Base-by-base conservation (phyloP, 139 green algal species). In the Tetradesmus lagerheimii region DNA sequence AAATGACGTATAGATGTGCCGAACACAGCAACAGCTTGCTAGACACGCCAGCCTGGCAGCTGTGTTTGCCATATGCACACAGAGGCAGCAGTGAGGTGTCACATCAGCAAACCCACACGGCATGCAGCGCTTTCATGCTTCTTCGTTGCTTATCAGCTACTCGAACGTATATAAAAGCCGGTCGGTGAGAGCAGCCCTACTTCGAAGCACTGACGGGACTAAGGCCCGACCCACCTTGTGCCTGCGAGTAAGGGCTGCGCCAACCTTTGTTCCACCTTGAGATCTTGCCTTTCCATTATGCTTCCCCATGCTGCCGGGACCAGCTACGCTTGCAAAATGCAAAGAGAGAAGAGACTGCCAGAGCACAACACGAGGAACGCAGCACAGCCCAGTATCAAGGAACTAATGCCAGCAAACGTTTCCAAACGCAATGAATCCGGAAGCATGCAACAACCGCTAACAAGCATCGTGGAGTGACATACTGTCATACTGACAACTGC, bases 201-300 rank as follows among this genome's bases (percentile, higher is more conserved):
- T 9, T 57, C 3, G 8, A n/a, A 71, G 57, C 57, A 27, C 57
- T 31, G 57, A 71, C 57, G 23, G 57, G 57, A 71, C 57, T 71
- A 20, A 31, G 57, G 57, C 64, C n/a, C 20, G 5, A 25, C 86
- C 11, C 81, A 94, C 92, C 81, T 94, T 94, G 29, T 95, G 93
- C 20, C 87, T 86, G 53, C 94, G 94, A 1, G 94, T 90, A 23
- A 98, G 89, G 14, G 93, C 89, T 4, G 89, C 71, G 9, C 97
- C 97, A 38, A 98, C 97, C 25, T 92, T 89, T 34, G 91, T 39
- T 1, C 94, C 94, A 11, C 91, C 87, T n/a, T 31, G 4, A 11
- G 92, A 95, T 14, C 97, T 90, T 0, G 95, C 89, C 83, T 97
- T 97, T 15, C 97, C 97, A 88, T 99, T 99, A 91, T 99, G 97